Conservation (phyloP, 1,139 yeast species). For the Taphrina communis region DNA sequence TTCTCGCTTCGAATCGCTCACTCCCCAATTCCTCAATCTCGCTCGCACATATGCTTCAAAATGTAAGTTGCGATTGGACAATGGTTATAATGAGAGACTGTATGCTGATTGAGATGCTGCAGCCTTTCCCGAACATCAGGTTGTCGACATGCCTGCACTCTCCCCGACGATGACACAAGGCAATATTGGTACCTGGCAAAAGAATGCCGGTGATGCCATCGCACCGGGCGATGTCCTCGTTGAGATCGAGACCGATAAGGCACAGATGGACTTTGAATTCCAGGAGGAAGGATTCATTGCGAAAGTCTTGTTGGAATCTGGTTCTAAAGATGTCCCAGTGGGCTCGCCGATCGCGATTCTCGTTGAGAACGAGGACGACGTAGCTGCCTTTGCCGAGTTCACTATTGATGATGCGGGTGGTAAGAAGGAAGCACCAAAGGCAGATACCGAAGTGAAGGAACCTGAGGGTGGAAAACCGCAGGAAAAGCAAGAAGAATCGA, state of each 20-base stretch:
- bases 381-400: conserved; percentile 84
- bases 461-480: conserved; percentile 42
- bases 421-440: conserved; percentile 36
- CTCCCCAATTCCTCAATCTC: conserved; percentile 29
- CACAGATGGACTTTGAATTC: conserved; percentile 98
- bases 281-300: conserved; percentile 98
- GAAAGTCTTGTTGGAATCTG: conserved; percentile 82
- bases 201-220: conserved; percentile 80
- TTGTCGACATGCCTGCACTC: conserved; percentile 91
- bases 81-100: too few species aligned
- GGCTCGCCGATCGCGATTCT: conserved; percentile 93
- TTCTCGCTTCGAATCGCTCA: conserved; percentile 26
- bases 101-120: neutral
- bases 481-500: conserved; percentile 35
- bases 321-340: conserved; percentile 87
- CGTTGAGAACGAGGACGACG: conserved; percentile 85
- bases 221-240: conserved; percentile 90
- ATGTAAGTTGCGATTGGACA: conserved; percentile 46
- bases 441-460: conserved; percentile 30
- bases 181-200: conserved; percentile 91
- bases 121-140: conserved; percentile 63
- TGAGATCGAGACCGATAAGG: conserved; percentile 98
- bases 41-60: conserved; percentile 51
- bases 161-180: conserved; percentile 99
- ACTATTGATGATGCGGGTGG: conserved; percentile 74